Evolutionary conservation across 2,329 filamentous ascomycete genomes (phyloP).

Genomic region (Parastagonospora nodorum): DNA sequence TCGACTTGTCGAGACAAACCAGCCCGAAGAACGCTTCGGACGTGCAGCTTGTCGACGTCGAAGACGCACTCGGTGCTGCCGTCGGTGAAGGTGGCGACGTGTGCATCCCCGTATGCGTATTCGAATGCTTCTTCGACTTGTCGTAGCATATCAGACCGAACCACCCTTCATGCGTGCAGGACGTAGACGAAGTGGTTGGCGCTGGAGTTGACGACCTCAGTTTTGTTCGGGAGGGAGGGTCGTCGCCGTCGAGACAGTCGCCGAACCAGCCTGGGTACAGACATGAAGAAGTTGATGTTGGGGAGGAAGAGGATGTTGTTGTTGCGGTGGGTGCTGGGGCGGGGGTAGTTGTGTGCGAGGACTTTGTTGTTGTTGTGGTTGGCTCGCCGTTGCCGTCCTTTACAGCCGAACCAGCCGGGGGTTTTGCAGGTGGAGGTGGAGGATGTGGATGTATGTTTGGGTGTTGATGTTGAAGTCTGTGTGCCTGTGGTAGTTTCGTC

Average conservation of each 20-base stretch:
- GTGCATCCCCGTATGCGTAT: constrained; percentile 15
- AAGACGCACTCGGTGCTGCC: constrained; percentile 10
- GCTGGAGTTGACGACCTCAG: constrained; percentile 17
- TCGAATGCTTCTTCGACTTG: constrained; percentile 24
- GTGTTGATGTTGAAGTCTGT: constrained; percentile 46
- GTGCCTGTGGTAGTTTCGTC: constrained; percentile 65
- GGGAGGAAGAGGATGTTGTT: constrained; percentile 32
- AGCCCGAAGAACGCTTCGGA: constrained; percentile 35
- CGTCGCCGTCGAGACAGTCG: constrained; percentile 55
- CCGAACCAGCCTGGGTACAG: constrained; percentile 55
- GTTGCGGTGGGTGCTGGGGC: constrained; percentile 33
- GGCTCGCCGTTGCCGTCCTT: constrained; percentile 55
- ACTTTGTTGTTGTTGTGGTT: constrained; percentile 27
- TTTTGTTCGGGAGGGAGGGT: constrained; percentile 43
- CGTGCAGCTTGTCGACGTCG: constrained; percentile 29
- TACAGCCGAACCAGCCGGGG: constrained; percentile 70
- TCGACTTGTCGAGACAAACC: constrained; percentile 33
- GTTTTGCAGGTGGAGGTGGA: constrained; percentile 52
- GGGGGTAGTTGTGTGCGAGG: constrained; percentile 35
- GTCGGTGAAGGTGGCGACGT: not conserved
- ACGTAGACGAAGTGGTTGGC: constrained; percentile 20
- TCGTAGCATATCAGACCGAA: constrained; percentile 40
- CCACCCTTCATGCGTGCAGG: constrained; percentile 34
- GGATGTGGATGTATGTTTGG: constrained; percentile 50
- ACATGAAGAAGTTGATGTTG: constrained; percentile 48